A percentile compares a stretch with the other conserved stretches of the same genome.
phyloP scores from a whole-genome alignment of 208 protist genomes.

The Trypanosoma platydactyli region DNA sequence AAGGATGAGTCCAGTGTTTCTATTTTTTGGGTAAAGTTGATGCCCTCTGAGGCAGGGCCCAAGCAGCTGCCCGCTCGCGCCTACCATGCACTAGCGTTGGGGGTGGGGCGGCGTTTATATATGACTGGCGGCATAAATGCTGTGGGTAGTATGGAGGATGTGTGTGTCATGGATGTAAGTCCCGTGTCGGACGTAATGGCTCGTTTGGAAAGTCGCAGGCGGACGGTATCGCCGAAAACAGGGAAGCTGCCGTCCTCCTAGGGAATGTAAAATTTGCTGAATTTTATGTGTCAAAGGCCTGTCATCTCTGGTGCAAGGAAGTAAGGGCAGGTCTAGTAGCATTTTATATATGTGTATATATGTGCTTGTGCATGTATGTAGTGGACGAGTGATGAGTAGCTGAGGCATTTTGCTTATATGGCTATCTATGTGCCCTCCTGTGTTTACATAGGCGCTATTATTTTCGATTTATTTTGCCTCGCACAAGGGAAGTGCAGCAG shows the following conservation, averaged over 20 bases:
- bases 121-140: conserved; percentile 44
- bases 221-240: not conserved
- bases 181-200: conserved; percentile 6
- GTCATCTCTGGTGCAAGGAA: not conserved
- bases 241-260: not conserved
- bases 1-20: conserved; percentile 11
- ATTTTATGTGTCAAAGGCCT: not conserved
- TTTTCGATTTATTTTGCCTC: not conserved
- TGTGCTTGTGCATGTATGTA: conserved; percentile 9
- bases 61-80: conserved; percentile 27
- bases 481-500: not conserved
- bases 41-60: conserved; percentile 1
- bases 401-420: not conserved
- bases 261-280: conserved; percentile 1
- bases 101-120: conserved; percentile 42
- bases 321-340: too few species aligned
- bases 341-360: conserved; percentile 2
- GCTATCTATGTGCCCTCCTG: too few species aligned
- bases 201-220: conserved; percentile 4
- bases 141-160: conserved; percentile 2
- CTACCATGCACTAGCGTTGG: conserved; percentile 43
- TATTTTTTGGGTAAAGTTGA: conserved; percentile 26
- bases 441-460: too few species aligned
- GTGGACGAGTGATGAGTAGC: too few species aligned
- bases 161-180: conserved; percentile 25